These are phyloP conservation scores for Phaeosphaeria sp. DNA, from an alignment of 2,329 filamentous ascomycete species.

Conservation along the genomic window DNA sequence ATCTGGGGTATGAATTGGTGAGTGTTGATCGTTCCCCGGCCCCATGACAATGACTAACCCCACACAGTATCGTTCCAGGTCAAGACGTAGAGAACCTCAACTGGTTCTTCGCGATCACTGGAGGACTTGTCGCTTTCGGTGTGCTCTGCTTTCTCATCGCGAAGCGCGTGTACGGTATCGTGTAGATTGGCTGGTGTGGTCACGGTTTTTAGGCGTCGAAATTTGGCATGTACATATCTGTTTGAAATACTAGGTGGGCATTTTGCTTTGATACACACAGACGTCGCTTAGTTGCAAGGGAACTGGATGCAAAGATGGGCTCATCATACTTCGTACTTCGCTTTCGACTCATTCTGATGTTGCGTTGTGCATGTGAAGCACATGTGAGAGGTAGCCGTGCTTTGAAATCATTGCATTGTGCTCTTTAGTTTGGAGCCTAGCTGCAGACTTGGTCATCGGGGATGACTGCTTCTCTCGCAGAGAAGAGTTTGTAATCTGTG, in stretches of 20 bases:
- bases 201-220: background rate
- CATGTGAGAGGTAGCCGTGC: background rate
- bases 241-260: background rate
- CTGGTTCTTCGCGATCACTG: slow-evolving; percentile 68
- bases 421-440: background rate
- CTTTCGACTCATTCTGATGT: background rate
- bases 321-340: background rate
- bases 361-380: background rate
- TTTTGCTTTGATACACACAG: background rate
- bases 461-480: background rate
- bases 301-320: background rate
- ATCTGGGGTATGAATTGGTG: slow-evolving; percentile 92
- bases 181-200: slow-evolving; percentile 17
- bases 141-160: slow-evolving; percentile 80
- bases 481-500: background rate
- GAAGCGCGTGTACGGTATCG: slow-evolving; percentile 65
- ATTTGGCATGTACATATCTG: background rate
- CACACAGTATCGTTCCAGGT: slow-evolving; percentile 76
- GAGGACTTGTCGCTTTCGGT: slow-evolving; percentile 78
- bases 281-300: background rate
- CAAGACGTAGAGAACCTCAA: slow-evolving; percentile 76
- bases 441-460: background rate
- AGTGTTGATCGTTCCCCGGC: slow-evolving; percentile 5
- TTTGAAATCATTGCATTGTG: background rate
- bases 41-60: slow-evolving; percentile 2